Conservation (phyloP, 371 early-diverging fungal genomes). For the Mucor irregularis region DNA sequence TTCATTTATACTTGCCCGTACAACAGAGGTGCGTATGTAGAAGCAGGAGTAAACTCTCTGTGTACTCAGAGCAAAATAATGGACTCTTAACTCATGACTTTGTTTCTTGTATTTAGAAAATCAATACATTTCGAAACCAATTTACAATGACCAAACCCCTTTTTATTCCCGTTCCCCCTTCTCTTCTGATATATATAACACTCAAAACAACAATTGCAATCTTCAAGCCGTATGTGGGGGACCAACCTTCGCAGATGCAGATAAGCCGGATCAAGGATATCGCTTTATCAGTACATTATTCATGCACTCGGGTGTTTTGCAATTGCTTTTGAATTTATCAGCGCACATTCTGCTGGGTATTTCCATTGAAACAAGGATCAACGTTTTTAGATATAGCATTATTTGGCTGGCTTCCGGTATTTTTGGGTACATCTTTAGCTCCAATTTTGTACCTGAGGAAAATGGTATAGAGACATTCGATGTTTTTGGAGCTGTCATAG, state of each 20-base stretch:
- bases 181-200: background rate
- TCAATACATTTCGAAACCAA: too few relatives aligned
- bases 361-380: slow-evolving; percentile 70
- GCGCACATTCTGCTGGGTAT: slow-evolving; percentile 65
- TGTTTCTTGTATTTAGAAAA: too few relatives aligned
- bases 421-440: slow-evolving; percentile 76
- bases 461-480: slow-evolving; percentile 39
- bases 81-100: too few relatives aligned
- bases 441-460: slow-evolving; percentile 51
- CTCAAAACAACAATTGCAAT: background rate
- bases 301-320: slow-evolving; percentile 76
- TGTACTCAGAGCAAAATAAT: too few relatives aligned
- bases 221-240: slow-evolving; percentile 8
- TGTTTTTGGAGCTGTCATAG: background rate
- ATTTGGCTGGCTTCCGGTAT: slow-evolving; percentile 73
- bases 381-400: slow-evolving; percentile 61
- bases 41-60: too few relatives aligned
- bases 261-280: slow-evolving; percentile 69
- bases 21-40: background rate
- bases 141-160: too few relatives aligned
- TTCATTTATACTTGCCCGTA: slow-evolving; percentile 33
- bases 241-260: slow-evolving; percentile 21
- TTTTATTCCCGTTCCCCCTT: background rate
- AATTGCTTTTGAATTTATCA: slow-evolving; percentile 64
- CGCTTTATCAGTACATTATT: slow-evolving; percentile 75